Conservation (phyloP, 1,284 basidiomycete genomes). For the Stygiomarasmius scandens region DNA sequence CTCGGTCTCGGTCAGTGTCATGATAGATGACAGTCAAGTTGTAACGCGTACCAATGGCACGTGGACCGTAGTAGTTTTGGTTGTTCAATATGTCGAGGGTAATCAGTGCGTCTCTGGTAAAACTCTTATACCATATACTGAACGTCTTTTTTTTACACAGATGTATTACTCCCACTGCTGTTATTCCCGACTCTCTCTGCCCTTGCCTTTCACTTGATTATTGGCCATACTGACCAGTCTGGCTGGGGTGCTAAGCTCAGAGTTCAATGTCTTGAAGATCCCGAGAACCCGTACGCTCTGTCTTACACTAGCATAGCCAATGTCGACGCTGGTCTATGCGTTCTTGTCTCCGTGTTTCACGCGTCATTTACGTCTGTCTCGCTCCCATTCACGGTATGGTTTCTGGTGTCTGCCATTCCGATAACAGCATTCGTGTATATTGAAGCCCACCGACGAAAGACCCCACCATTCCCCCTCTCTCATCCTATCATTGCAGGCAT, state of each 20-base stretch:
- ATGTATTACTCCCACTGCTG: neutral
- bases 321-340: neutral
- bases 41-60: no score
- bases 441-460: slow-evolving; percentile 27
- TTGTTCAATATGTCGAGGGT: no score
- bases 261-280: neutral
- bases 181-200: slow-evolving; percentile 1
- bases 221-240: slow-evolving; percentile 2
- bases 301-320: neutral
- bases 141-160: neutral
- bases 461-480: slow-evolving; percentile 15
- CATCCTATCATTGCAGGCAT: slow-evolving; percentile 25
- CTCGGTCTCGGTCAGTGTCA: neutral
- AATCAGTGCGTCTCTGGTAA: no score
- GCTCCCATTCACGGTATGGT: slow-evolving; percentile 31
- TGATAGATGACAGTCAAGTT: neutral
- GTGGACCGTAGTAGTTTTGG: no score
- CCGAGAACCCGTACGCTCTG: neutral
- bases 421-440: slow-evolving; percentile 28
- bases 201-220: slow-evolving; percentile 25
- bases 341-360: slow-evolving; percentile 40
- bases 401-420: slow-evolving; percentile 26
- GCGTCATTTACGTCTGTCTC: slow-evolving; percentile 27
- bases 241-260: neutral
- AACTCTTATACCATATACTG: no score